These are phyloP conservation scores for Chimonanthus praecox DNA, from an alignment of 164 flowering plant genomes.

Conservation along the genomic window DNA sequence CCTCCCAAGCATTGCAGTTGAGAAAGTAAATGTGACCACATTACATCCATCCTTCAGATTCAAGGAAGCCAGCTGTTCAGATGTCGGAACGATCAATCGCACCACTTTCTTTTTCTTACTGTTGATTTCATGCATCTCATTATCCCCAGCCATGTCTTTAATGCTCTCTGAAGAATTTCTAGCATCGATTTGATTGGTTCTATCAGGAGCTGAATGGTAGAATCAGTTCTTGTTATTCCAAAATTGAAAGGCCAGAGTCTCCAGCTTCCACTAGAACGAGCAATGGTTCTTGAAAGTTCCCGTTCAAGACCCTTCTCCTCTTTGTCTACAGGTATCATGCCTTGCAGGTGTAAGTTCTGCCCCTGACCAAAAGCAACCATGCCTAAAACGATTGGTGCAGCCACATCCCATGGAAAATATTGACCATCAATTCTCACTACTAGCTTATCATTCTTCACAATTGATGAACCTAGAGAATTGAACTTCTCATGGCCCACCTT, in stretches of 20 bases:
- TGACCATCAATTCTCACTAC: constrained; percentile 39
- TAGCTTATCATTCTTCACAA: constrained; percentile 40
- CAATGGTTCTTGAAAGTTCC: constrained; percentile 31
- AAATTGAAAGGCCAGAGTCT: constrained; percentile 61
- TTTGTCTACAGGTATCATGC: constrained; percentile 39
- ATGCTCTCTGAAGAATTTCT: constrained; percentile 23
- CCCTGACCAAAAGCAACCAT: constrained; percentile 32
- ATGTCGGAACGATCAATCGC: constrained; percentile 53
- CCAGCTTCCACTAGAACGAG: constrained; percentile 50
- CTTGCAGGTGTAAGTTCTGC: constrained; percentile 30
- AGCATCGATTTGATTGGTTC: constrained; percentile 12
- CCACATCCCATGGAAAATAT: constrained; percentile 46
- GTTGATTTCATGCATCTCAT: constrained; percentile 18
- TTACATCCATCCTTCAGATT: constrained; percentile 82
- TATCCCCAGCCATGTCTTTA: constrained; percentile 12
- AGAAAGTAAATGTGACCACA: constrained; percentile 68
- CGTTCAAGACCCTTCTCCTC: constrained; percentile 32
- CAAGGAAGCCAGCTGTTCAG: constrained; percentile 81
- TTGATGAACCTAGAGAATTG: constrained; percentile 28
- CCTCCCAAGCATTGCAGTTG: constrained; percentile 84
- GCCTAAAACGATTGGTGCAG: constrained; percentile 37
- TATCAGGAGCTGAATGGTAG: constrained; percentile 17
- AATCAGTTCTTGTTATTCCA: constrained; percentile 35
- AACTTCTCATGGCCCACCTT: constrained; percentile 40
- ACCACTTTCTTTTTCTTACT: constrained; percentile 39